Percentiles rank a stretch among this genome's conserved stretches.
phyloP scores from a whole-genome alignment of 2,329 filamentous ascomycete species.

The Talaromyces sp. region DNA sequence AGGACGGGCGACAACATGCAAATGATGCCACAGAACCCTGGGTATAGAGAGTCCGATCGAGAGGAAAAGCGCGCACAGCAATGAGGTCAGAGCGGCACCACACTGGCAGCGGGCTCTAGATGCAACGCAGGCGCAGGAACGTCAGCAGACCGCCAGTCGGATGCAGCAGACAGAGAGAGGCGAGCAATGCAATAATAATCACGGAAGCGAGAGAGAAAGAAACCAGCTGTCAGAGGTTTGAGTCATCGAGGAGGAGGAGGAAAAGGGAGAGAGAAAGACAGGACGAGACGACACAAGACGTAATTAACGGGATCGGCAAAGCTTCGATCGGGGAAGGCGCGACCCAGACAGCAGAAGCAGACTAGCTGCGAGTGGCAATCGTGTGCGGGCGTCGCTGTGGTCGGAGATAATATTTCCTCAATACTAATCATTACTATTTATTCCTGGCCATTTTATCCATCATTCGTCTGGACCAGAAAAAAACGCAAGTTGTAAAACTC shows the following conservation, averaged over 20 bases:
- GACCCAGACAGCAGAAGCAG: neutral
- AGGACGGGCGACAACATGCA: neutral
- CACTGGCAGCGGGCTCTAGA: neutral
- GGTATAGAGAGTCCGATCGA: neutral
- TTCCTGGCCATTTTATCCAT: neutral
- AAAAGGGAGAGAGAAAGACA: neutral
- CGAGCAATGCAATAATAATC: neutral
- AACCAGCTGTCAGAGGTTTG: no score
- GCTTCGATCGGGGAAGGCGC: neutral
- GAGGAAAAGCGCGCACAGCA: neutral
- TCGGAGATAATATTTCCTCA: neutral
- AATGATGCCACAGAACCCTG: neutral
- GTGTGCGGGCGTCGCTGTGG: neutral
- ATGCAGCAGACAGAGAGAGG: neutral
- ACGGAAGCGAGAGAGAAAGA: neutral
- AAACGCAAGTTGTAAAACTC: no score
- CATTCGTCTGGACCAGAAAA: neutral
- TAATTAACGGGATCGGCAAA: neutral
- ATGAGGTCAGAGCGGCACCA: neutral
- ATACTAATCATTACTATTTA: no score
- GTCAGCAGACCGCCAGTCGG: neutral
- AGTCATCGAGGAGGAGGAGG: neutral
- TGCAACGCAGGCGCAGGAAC: neutral
- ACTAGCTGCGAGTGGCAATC: conserved; percentile 1
- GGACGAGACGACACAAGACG: neutral